Evolutionary conservation across 2,329 filamentous ascomycete species (phyloP), one percentile per base, ranked within the genome.

Genomic region (Hypoxylon sp.): DNA sequence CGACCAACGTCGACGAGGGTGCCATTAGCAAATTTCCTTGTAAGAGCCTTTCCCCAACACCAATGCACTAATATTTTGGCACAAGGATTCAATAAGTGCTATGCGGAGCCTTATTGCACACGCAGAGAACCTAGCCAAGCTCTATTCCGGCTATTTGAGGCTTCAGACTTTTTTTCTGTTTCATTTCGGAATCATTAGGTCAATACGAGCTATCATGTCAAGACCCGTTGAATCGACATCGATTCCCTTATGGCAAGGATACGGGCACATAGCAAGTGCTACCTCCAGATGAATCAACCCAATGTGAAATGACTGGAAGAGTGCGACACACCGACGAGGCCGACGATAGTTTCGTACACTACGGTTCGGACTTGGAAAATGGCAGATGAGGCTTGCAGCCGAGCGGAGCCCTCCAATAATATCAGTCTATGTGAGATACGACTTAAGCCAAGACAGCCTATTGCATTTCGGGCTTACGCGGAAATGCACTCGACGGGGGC

Each of bases 1-100:
- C 69, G 69, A 71, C 69, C 69, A 71, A 68, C 58, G 44, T 66
- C 53, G 59, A 66, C 69, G 69, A 71, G 69, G 66, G 69, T 71
- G 62, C 46, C 69, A 70, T 72, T 70, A 65, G 61, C 64, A 64
- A 72, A 72, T 72, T 66, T 70, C 64, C 67, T 59, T 54, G 17
- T 56, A 61, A 46, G 35, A 68, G 54, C 58, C 35, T 65, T 57
- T 60, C 61, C 53, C 66, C 60, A 62, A 60, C 31, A 54, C 46
- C 55, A 62, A 51, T 35, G 40, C 69, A 63, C 64, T 68, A 65
- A 63, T 5, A 64, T 25, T 60, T 50, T 64, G 22, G 57, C 69
- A 54, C 64, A 63, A 72, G 67, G 67, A 68, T 72, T 68, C 69
- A 68, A 70, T 64, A 63, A 49, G 49, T 58, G 17, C 48, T 69